These are phyloP conservation scores for Balamuthia mandrillaris DNA, from an alignment of 208 protist species.

Conservation along the genomic window DNA sequence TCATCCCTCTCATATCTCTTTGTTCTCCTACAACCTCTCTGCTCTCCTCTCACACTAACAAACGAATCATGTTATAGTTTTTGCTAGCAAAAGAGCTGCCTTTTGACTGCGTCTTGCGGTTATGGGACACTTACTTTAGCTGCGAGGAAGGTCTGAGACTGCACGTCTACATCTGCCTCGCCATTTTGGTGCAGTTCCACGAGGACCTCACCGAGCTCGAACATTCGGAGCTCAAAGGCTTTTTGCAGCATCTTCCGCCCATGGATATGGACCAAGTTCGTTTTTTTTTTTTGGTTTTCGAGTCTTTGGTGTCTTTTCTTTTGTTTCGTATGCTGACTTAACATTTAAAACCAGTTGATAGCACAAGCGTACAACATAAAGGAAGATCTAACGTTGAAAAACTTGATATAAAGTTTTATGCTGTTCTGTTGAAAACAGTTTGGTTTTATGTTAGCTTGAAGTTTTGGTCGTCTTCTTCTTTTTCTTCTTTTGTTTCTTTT, in stretches of 20 bases:
- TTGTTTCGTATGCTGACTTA: not conserved
- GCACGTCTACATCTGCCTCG: conserved; percentile 49
- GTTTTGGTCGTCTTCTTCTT: too few relatives aligned
- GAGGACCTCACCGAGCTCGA: conserved; percentile 59
- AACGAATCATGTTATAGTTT: not conserved
- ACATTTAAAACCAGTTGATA: conserved; percentile 13
- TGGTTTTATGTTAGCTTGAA: too few relatives aligned
- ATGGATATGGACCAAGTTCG: conserved; percentile 59
- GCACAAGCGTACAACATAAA: conserved; percentile 56
- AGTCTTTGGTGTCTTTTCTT: not conserved
- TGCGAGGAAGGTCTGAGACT: conserved; percentile 41
- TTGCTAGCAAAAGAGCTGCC: conserved; percentile 44
- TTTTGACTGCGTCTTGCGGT: conserved; percentile 52
- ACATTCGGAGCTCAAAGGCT: conserved; percentile 51
- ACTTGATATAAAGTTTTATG: too few relatives aligned
- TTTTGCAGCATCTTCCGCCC: conserved; percentile 55
- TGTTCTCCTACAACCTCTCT: not conserved
- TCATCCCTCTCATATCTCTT: not conserved
- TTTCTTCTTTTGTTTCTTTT: too few relatives aligned
- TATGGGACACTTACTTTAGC: conserved; percentile 60
- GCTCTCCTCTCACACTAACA: not conserved
- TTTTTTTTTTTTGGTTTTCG: not conserved
- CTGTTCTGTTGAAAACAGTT: too few relatives aligned
- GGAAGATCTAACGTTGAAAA: too few relatives aligned
- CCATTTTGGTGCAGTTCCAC: conserved; percentile 49